Percentiles rank a stretch among this genome's conserved stretches.
Evolutionary conservation across 257 asterid genomes (phyloP).

Genomic region (Sherardia arvensis): DNA sequence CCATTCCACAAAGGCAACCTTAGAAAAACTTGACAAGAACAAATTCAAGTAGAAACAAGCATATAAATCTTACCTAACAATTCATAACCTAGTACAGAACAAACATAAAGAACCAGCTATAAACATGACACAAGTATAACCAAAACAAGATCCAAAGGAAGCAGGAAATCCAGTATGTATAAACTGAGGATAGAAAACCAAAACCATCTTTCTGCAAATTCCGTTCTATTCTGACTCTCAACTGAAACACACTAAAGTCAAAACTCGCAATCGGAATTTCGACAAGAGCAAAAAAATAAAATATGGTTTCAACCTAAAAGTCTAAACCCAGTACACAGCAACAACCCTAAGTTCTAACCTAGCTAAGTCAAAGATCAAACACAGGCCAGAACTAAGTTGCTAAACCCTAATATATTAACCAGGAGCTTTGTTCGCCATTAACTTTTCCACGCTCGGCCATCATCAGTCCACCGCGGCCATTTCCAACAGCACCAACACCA

Average conservation of each 20-base stretch:
- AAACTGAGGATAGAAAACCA: slow-evolving; percentile 4
- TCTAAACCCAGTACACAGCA: slow-evolving; percentile 21
- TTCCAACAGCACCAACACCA: neutral
- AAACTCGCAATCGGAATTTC: slow-evolving; percentile 30
- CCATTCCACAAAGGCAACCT: neutral
- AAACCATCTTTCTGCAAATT: slow-evolving; percentile 12
- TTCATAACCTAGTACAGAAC: too few species aligned
- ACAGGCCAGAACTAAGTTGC: slow-evolving; percentile 25
- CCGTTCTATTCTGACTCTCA: slow-evolving; percentile 14
- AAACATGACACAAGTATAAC: neutral
- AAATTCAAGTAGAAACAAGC: neutral
- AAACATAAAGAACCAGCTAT: neutral
- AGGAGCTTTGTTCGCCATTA: slow-evolving; percentile 24
- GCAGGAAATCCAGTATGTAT: slow-evolving; percentile 7
- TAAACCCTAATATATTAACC: slow-evolving; percentile 43
- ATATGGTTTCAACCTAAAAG: slow-evolving; percentile 18
- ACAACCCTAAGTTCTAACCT: slow-evolving; percentile 37
- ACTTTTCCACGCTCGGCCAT: slow-evolving; percentile 14
- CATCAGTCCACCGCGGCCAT: slow-evolving; percentile 19
- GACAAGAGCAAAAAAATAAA: slow-evolving; percentile 20
- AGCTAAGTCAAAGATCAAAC: slow-evolving; percentile 27
- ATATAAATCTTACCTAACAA: neutral
- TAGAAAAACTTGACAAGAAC: neutral
- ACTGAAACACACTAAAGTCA: slow-evolving; percentile 21
- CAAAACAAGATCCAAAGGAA: slow-evolving; percentile 2